A percentile compares a stretch with the other conserved stretches of the same genome.
Conservation (phyloP, 306 rosid genomes). For the Phaseolus lunatus region DNA sequence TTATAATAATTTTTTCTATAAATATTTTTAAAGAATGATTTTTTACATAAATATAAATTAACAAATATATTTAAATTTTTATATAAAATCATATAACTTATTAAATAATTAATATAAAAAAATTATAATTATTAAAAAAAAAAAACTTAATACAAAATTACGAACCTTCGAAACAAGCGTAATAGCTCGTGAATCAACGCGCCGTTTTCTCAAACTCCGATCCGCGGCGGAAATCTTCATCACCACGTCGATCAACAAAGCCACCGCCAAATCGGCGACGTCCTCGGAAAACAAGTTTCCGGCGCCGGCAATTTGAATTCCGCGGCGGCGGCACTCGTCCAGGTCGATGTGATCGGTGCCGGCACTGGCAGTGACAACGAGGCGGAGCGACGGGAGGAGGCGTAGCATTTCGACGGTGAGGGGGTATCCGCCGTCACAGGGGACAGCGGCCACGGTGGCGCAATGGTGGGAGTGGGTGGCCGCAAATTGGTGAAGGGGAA, state of each 20-base stretch:
- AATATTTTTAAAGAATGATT: too few relatives aligned
- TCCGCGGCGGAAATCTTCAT: neutral
- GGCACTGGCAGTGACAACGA: neutral
- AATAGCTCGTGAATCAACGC: too few relatives aligned
- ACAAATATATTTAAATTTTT: too few relatives aligned
- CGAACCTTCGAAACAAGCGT: too few relatives aligned
- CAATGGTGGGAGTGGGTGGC: slow-evolving; percentile 20
- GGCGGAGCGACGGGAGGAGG: neutral
- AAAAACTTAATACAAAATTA: too few relatives aligned
- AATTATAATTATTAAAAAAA: too few relatives aligned
- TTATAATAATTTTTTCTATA: too few relatives aligned
- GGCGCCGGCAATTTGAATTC: neutral
- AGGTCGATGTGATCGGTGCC: neutral
- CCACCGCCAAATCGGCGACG: neutral
- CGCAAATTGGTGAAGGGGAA: neutral
- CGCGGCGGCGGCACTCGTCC: neutral
- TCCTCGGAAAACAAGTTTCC: neutral
- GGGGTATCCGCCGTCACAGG: neutral
- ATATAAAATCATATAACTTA: too few relatives aligned
- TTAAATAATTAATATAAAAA: too few relatives aligned
- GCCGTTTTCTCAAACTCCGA: neutral
- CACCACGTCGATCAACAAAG: neutral
- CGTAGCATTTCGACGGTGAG: slow-evolving; percentile 24
- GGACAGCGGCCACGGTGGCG: slow-evolving; percentile 38
- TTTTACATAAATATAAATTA: too few relatives aligned